Evolutionary conservation across 495 filamentous ascomycete species (phyloP), one percentile per base, ranked within the genome.

Genomic region (Penicillium cosmopolitanum): DNA sequence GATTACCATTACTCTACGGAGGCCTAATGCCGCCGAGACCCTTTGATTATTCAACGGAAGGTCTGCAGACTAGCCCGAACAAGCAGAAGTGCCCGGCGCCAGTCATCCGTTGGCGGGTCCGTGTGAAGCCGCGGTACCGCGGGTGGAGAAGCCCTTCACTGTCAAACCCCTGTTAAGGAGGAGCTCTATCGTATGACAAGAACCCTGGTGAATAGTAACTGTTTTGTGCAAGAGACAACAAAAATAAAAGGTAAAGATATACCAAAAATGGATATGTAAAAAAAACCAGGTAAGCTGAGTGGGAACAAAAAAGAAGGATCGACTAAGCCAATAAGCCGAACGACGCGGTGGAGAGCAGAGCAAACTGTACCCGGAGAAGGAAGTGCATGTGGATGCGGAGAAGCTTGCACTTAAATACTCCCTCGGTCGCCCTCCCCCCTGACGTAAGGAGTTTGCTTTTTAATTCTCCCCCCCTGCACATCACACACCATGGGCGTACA

Each of bases 321-420:
- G 23, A 23, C 23, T 31, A 31, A 46, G 16, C 5, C 15, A 48
- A 15, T 25, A 48, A 48, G 19, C 19, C 3, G 12, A 34, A 42
- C 16, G 16, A 23, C 5, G 46, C 9, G 50, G 34, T 50, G 18
- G 10, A 42, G 28, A 23, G 8, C 16, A 16, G 15, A 52, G 48
- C 13, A 5, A 53, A 56, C 63, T 59, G 63, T 56, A 53, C 55
- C 23, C 50, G 28, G 16, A 12, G 34, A 36, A 10, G 13, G 34
- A 35, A 10, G 42, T 16, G 62, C 65, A 70, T 66, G 67, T 70
- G 66, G 58, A 61, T 67, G 63, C 63, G 66, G 67, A 63, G 65
- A 60, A 55, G 43, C 40, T 38, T 9, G 28, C 28, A 31, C 28
- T 31, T 31, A 31, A 31, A 31, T 31, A 31, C 6, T 31, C 28